Evolutionary conservation across 108 stramenopile species (phyloP).

Genomic region (Epipyxis sp.): DNA sequence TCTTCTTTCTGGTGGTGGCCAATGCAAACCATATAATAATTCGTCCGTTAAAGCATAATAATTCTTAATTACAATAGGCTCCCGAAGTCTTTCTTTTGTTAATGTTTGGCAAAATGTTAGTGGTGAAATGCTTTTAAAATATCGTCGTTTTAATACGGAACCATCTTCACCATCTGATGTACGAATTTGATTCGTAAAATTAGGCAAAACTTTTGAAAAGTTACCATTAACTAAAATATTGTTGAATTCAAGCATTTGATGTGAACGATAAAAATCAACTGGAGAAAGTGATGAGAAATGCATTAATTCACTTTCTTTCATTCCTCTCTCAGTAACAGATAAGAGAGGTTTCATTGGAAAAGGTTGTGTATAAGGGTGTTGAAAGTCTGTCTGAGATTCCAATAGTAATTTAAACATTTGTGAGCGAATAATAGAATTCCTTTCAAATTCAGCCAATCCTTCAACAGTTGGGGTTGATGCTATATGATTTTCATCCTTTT

Average conservation of each 20-base stretch:
- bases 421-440: too few relatives aligned
- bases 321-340: background rate
- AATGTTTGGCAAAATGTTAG: background rate
- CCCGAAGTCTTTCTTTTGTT: background rate
- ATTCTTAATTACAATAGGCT: background rate
- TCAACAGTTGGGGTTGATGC: too few relatives aligned
- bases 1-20: constrained; percentile 26
- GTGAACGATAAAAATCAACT: constrained; percentile 1
- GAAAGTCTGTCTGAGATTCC: background rate
- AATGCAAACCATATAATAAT: background rate
- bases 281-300: constrained; percentile 9
- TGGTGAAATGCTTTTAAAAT: background rate
- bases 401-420: too few relatives aligned
- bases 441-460: too few relatives aligned
- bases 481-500: too few relatives aligned
- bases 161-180: background rate
- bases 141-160: background rate
- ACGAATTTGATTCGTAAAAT: too few relatives aligned
- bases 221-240: too few relatives aligned
- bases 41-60: constrained; percentile 17
- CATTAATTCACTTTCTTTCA: constrained; percentile 21
- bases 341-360: background rate
- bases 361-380: background rate
- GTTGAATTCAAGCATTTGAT: constrained; percentile 2
- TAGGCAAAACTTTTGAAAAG: background rate